These are phyloP conservation scores for Cruciata laevipes DNA, from an alignment of 257 asterid genomes.

Conservation along the genomic window DNA sequence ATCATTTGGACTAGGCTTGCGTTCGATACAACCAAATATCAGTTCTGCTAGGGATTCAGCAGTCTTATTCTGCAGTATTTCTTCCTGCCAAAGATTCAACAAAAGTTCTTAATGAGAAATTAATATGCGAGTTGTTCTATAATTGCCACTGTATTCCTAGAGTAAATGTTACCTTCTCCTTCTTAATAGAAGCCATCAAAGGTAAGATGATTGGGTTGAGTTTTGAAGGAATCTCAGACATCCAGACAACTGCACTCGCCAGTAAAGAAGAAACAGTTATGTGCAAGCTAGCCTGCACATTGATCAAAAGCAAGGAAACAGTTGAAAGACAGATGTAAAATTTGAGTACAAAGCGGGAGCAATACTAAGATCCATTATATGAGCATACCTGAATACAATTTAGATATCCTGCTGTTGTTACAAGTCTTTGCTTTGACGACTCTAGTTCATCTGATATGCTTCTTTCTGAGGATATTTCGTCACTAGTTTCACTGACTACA, in stretches of 20 bases:
- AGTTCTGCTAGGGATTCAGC: conserved; percentile 97
- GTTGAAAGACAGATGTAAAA: neutral
- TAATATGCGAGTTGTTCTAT: conserved; percentile 14
- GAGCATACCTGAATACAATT: conserved; percentile 84
- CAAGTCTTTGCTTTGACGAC: conserved; percentile 79
- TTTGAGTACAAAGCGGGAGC: neutral
- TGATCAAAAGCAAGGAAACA: conserved; percentile 11
- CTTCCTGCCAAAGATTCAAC: conserved; percentile 53
- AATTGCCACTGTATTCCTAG: conserved; percentile 2
- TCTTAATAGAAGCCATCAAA: conserved; percentile 84
- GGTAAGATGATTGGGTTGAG: conserved; percentile 91
- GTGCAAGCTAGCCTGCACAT: conserved; percentile 75
- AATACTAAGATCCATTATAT: neutral
- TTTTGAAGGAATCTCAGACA: conserved; percentile 85
- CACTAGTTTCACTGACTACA: conserved; percentile 31
- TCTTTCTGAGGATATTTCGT: conserved; percentile 49
- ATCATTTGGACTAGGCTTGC: conserved; percentile 97
- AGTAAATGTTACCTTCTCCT: conserved; percentile 67
- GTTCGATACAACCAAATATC: conserved; percentile 67
- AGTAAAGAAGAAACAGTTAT: conserved; percentile 83
- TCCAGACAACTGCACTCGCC: conserved; percentile 96
- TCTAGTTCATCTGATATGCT: conserved; percentile 68
- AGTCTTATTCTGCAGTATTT: conserved; percentile 82
- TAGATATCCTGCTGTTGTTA: conserved; percentile 88
- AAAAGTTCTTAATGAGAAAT: conserved; percentile 16